Conservation (phyloP, 2,329 filamentous ascomycete species). For the Pseudonectria foliicola region DNA sequence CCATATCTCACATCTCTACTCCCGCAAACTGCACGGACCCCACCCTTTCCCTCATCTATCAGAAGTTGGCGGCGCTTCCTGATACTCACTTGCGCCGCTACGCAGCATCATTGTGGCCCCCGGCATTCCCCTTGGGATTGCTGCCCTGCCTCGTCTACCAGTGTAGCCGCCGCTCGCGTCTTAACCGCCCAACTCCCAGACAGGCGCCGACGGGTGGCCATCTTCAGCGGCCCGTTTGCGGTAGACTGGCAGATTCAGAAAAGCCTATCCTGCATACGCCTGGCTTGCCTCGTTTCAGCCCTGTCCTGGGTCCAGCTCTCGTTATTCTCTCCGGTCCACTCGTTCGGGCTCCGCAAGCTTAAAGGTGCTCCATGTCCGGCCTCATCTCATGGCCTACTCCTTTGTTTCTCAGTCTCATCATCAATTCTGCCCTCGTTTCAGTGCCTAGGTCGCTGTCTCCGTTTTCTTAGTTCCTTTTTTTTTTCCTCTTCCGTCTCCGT, state of each 20-base stretch:
- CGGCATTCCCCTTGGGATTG: constrained; percentile 4
- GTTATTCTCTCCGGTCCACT: constrained; percentile 15
- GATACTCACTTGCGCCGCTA: constrained; percentile 12
- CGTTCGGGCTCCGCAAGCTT: constrained; percentile 17
- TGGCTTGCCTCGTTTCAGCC: constrained; percentile 23
- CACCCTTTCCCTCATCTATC: too few species aligned
- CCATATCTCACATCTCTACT: neutral
- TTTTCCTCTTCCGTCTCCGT: constrained; percentile 21
- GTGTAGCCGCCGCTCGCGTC: constrained; percentile 16
- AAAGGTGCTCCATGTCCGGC: constrained; percentile 26
- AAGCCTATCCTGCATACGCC: constrained; percentile 34
- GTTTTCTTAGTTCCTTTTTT: constrained; percentile 16
- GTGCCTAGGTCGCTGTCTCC: constrained; percentile 12
- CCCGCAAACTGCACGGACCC: constrained; percentile 2
- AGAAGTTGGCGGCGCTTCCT: constrained; percentile 18
- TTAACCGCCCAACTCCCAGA: constrained; percentile 31
- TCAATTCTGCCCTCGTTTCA: constrained; percentile 17
- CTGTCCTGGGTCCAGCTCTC: constrained; percentile 21
- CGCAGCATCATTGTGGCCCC: constrained; percentile 5
- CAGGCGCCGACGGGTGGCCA: constrained; percentile 42
- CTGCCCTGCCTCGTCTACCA: constrained; percentile 1
- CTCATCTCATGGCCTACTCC: constrained; percentile 15
- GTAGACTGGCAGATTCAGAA: constrained; percentile 38
- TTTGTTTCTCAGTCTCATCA: constrained; percentile 19
- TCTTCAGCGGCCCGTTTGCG: constrained; percentile 39